Base-by-base conservation (phyloP, 2,329 filamentous ascomycete genomes). In the Thermothelomyces thermophilus region DNA sequence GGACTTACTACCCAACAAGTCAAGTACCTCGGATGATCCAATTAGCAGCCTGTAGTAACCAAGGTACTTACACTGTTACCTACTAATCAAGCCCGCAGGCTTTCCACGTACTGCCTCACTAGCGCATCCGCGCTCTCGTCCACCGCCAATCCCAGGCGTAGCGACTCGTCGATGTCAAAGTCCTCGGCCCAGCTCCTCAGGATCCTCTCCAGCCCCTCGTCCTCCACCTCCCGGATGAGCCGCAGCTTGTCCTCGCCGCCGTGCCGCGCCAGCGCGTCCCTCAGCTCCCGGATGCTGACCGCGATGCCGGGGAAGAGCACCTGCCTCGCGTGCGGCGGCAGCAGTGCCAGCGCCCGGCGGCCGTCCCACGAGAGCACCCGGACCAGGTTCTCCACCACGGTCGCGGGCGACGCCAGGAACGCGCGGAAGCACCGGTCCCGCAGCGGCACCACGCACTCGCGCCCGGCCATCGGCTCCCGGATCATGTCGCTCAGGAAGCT, bases 401-500 rank as follows among this genome's bases (percentile, higher is more conserved):
- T 74, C 48, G 68, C 70, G 1, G 78, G 79, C 41, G 75, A 76
- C 63, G 73, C 75, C 19, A 83, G 58, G 66, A 75, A 81, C 1
- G 74, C 74, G 35, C 67, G 64, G 62, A 80, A 81, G 0, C 57
- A 56, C 3, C 78, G 66, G 56, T 76, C 72, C 31, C 69, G 62
- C 30, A 80, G 61, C 8, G 80, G 75, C 2, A 82, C 72, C 0
- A 77, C 63, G 51, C 74, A 79, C 56, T 72, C 69, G 44, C 72
- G 62, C 3, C 79, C 79, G 31, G 63, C 70, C 59, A 84, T 69
- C 0, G 81, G 80, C 66, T 84, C 81, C 19, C 81, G 72, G 47
- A 84, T 79, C 64, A 84, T 83, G 11, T 80, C 80, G 0, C 75
- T 81, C 9, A 83, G 68, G 58, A 83, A 84, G 0, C 77, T 79